phyloP scores from a whole-genome alignment of 768 basidiomycete genomes.

The Lepiota brunneoincarnata region DNA sequence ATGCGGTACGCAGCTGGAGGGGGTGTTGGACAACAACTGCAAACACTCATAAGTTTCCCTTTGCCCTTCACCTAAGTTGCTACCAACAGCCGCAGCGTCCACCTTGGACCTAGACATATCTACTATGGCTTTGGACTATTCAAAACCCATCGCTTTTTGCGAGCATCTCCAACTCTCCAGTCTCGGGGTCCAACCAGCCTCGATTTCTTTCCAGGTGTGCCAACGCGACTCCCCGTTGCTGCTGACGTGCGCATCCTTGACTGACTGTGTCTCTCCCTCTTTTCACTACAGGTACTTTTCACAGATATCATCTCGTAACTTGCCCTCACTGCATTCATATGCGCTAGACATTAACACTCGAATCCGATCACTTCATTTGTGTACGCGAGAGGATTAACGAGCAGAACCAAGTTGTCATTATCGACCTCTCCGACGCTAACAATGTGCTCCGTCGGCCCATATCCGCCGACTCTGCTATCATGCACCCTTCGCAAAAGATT shows the following conservation, averaged over 20 bases:
- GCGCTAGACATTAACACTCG: conserved; percentile 82
- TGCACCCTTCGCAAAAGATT: conserved; percentile 97
- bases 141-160: conserved; percentile 85
- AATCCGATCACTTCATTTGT: conserved; percentile 98
- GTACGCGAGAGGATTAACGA: conserved; percentile 94
- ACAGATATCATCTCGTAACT: background rate
- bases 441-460: conserved; percentile 95
- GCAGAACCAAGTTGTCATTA: conserved; percentile 97
- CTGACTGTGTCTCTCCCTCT: conserved; percentile 16
- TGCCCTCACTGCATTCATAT: conserved; percentile 1
- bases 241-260: conserved; percentile 33
- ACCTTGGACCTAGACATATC: conserved; percentile 12
- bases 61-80: conserved; percentile 3
- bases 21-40: conserved; percentile 3
- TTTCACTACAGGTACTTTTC: conserved; percentile 26
- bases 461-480: conserved; percentile 97
- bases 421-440: conserved; percentile 96
- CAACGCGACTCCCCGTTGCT: conserved; percentile 29
- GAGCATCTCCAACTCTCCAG: conserved; percentile 94
- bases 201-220: conserved; percentile 93
- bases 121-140: conserved; percentile 45
- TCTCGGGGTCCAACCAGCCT: conserved; percentile 92
- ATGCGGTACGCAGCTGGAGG: background rate
- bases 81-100: conserved; percentile 10
- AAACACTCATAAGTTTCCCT: conserved; percentile 11